A percentile compares a stretch with the other conserved stretches of the same genome.
These are phyloP conservation scores for Esteya vermicola DNA, from an alignment of 2,329 filamentous ascomycete genomes.

Conservation along the genomic window DNA sequence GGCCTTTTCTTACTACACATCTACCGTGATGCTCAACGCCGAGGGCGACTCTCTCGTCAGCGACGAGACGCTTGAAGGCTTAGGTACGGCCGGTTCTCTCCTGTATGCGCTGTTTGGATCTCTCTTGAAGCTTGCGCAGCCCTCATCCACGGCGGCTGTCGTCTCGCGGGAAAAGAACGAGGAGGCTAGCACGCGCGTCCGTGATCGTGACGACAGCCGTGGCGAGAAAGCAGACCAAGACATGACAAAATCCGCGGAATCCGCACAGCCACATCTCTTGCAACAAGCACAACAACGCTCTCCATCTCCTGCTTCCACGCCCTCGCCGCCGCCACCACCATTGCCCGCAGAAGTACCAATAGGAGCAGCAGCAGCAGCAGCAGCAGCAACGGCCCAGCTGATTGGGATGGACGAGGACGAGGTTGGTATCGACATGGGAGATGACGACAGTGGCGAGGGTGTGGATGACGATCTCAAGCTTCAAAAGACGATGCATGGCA, in stretches of 20 bases:
- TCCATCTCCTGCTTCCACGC: neutral
- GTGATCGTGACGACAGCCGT: too few species aligned
- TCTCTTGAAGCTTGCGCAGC: slow-evolving; percentile 49
- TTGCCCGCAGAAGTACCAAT: too few species aligned
- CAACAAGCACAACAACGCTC: too few species aligned
- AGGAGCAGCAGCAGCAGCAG: too few species aligned
- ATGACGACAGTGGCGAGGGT: slow-evolving; percentile 1
- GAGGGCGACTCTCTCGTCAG: slow-evolving; percentile 90
- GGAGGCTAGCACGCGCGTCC: too few species aligned
- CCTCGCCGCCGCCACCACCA: neutral
- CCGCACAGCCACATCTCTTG: neutral
- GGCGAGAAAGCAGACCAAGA: too few species aligned
- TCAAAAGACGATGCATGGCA: slow-evolving; percentile 2
- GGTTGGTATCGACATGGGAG: slow-evolving; percentile 2
- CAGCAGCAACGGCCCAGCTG: too few species aligned
- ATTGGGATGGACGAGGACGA: neutral
- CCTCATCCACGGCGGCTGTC: slow-evolving; percentile 6
- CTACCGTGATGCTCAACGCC: slow-evolving; percentile 74
- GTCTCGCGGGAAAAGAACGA: neutral
- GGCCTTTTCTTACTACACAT: slow-evolving; percentile 82
- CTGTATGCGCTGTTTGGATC: slow-evolving; percentile 62
- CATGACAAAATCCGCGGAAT: neutral
- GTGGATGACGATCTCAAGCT: slow-evolving; percentile 4
- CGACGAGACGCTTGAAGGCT: slow-evolving; percentile 79
- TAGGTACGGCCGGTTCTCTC: slow-evolving; percentile 76